Evolutionary conservation across 1,284 basidiomycete genomes (phyloP).

Genomic region (Ustilago cynodontis): DNA sequence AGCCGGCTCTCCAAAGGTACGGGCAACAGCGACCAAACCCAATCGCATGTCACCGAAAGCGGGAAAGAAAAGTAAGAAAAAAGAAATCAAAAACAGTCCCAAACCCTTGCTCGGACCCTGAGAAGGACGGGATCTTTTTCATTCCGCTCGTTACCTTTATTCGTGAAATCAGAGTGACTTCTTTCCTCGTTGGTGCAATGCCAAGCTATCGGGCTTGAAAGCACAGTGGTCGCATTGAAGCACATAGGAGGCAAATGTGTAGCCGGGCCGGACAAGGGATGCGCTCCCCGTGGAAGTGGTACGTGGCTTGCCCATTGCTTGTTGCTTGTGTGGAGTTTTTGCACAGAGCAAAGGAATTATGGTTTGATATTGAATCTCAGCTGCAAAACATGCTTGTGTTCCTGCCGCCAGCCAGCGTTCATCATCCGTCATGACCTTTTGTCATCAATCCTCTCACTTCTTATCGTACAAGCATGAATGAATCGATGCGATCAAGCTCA

Average conservation of each 20-base stretch:
- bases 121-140: constrained; percentile 6
- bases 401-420: not conserved
- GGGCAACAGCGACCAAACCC: not conserved
- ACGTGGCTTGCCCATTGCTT: constrained; percentile 1
- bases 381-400: not conserved
- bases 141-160: constrained; percentile 4
- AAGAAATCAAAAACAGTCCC: not conserved
- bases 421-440: not conserved
- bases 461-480: not conserved
- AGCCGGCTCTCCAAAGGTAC: not conserved
- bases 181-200: not conserved
- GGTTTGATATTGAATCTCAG: constrained; percentile 17
- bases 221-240: not conserved
- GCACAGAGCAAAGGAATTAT: not conserved
- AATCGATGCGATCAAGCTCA: not conserved
- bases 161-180: too few relatives aligned
- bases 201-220: not conserved
- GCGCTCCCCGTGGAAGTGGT: constrained; percentile 20
- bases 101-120: constrained; percentile 37
- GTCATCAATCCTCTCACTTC: not conserved
- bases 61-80: constrained; percentile 5
- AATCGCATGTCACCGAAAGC: constrained; percentile 15
- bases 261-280: not conserved
- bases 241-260: not conserved
- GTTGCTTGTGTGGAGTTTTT: not conserved